Conservation (phyloP, 805 yeast genomes). For the Candida endomychidarum region DNA sequence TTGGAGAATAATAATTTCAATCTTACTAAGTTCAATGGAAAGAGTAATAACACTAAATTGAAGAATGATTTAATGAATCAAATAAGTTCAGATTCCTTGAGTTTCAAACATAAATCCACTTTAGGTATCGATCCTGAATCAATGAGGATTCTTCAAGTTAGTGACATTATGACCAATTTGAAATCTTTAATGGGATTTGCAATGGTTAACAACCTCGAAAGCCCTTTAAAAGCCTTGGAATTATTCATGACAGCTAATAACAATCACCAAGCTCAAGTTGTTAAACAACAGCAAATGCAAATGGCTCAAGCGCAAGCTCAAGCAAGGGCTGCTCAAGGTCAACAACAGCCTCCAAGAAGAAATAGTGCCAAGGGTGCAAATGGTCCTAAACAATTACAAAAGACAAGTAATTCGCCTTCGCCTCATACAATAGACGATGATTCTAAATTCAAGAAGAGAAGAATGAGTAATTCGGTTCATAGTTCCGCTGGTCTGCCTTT, state of each 20-base stretch:
- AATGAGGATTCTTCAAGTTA: slow-evolving; percentile 69
- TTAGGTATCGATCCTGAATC: slow-evolving; percentile 67
- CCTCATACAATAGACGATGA: slow-evolving; percentile 16
- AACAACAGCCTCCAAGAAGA: slow-evolving; percentile 1
- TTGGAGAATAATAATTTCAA: slow-evolving; percentile 10
- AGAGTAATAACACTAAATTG: slow-evolving; percentile 6
- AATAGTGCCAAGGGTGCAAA: neutral
- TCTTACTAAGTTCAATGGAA: slow-evolving; percentile 8
- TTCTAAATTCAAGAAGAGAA: slow-evolving; percentile 13
- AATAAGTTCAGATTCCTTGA: slow-evolving; percentile 32
- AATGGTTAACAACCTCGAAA: slow-evolving; percentile 43
- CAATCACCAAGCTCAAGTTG: slow-evolving; percentile 21
- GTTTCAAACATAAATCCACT: slow-evolving; percentile 48
- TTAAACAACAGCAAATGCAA: slow-evolving; percentile 14
- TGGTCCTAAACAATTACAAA: neutral
- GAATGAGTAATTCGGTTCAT: slow-evolving; percentile 10
- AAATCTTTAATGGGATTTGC: slow-evolving; percentile 64
- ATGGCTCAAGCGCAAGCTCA: slow-evolving; percentile 12
- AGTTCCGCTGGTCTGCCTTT: slow-evolving; percentile 12
- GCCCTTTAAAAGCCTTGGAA: slow-evolving; percentile 59
- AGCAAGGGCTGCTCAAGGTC: slow-evolving; percentile 2
- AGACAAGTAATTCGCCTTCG: slow-evolving; percentile 13
- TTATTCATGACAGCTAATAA: slow-evolving; percentile 29
- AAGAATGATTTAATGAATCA: slow-evolving; percentile 19
- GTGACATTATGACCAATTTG: slow-evolving; percentile 75